Percentiles rank a stretch among this genome's conserved stretches.
Conservation (phyloP, 2,329 filamentous ascomycete species). For the Ciborinia camelliae region DNA sequence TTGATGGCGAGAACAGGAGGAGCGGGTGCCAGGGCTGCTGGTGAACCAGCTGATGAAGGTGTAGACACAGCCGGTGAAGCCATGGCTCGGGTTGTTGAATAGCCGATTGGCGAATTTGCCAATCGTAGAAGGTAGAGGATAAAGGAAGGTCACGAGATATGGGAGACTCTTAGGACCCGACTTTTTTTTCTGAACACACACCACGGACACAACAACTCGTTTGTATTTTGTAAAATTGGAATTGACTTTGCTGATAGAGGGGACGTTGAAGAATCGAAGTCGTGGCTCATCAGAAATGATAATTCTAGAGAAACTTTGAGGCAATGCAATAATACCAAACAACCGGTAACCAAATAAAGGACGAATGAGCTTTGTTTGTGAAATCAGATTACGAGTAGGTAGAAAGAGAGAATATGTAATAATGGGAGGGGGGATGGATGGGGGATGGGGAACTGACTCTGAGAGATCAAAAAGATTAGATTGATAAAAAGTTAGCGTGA, state of each 20-base stretch:
- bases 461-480: conserved; percentile 20
- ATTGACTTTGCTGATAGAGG: not conserved
- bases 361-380: conserved; percentile 6
- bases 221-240: not conserved
- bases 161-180: not conserved
- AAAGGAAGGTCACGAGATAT: conserved; percentile 11
- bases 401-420: not conserved
- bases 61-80: conserved; percentile 41
- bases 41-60: conserved; percentile 41
- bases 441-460: not conserved
- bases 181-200: not conserved
- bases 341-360: not conserved
- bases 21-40: conserved; percentile 36
- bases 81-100: conserved; percentile 32
- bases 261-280: not conserved
- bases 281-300: not conserved
- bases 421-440: not conserved
- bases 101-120: conserved; percentile 19
- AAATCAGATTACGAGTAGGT: conserved; percentile 6
- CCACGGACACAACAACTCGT: not conserved
- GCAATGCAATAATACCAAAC: not conserved
- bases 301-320: not conserved
- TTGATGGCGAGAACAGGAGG: conserved; percentile 40
- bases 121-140: no score
- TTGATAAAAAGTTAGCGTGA: conserved; percentile 20